Evolutionary conservation across 1,284 basidiomycete species (phyloP), one percentile per base, ranked within the genome.

Genomic region (Rhodotorula mucilaginosa): DNA sequence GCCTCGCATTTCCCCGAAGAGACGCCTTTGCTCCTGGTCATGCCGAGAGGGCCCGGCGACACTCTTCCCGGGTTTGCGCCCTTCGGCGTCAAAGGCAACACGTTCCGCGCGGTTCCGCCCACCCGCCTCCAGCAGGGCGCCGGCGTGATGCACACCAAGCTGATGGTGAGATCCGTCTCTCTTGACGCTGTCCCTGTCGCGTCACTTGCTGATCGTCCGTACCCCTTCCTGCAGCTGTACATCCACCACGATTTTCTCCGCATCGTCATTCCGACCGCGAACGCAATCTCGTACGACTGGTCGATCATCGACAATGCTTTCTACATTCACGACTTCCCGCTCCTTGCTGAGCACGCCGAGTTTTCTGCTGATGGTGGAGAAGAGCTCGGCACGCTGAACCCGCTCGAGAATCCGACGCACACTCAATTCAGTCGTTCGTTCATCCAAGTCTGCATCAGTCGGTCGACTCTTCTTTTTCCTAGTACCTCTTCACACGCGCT

Each of bases 241-340:
- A 70, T 61, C 26, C 69, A 71, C 52, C 26, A 61, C 19, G 31
- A 29, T 18, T 76, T 70, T 26, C 59, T 58, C 58, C 71, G 75
- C 18, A 67, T 76, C 66, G 58, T 70, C 31, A 69, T 76, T 57
- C 71, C 75, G 1, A 71, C 73, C 0, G 75, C 75, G 8, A 76
- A 76, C 49, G 60, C 62, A 7, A 49, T 76, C 57, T 29, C 59
- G 2, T 73, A 71, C 56, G 75, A 76, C 52, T 76, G 71, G 69
- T 39, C 15, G 5, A 10, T 4, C 16, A 73, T 75, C 46, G 75
- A 76, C 65, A 76, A 76, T 58, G 69, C 70, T n/a, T 52, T 75
- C 61, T 76, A 69, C 64, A 59, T 75, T 16, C 71, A 75, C 21
- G 75, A 76, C 64, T 76, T 76, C 44, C 73, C 75, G 3, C 47